A percentile compares a stretch with the other conserved stretches of the same genome.
Conservation (phyloP, 2,329 filamentous ascomycete genomes). For the Colletotrichum sp. region DNA sequence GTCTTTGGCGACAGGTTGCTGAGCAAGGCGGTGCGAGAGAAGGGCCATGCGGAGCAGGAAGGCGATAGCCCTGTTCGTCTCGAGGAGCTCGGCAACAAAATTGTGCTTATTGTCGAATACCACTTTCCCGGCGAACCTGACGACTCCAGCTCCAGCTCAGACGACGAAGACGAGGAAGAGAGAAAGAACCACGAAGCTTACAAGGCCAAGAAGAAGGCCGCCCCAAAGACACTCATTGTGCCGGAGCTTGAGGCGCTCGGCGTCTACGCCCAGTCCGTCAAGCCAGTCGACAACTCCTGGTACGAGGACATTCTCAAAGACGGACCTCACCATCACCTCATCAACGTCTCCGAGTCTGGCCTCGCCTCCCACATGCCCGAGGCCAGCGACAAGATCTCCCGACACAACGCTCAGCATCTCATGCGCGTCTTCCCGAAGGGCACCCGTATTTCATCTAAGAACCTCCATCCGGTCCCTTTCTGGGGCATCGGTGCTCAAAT, state of each 20-base stretch:
- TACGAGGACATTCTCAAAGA: conserved; percentile 59
- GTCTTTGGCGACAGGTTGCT: conserved; percentile 66
- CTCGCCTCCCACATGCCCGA: conserved; percentile 56
- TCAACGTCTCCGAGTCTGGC: conserved; percentile 72
- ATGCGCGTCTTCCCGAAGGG: conserved; percentile 76
- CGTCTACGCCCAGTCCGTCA: conserved; percentile 74
- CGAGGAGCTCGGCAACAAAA: conserved; percentile 64
- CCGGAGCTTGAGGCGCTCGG: conserved; percentile 70
- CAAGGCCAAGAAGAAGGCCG: conserved; percentile 54
- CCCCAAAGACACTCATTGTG: conserved; percentile 56
- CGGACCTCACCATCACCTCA: conserved; percentile 68
- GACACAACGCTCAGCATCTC: conserved; percentile 68
- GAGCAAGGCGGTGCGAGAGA: conserved; percentile 59
- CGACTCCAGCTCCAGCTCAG: conserved; percentile 37
- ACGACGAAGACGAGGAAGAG: conserved; percentile 48
- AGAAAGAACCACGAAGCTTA: conserved; percentile 44
- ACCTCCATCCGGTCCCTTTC: conserved; percentile 66
- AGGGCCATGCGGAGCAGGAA: conserved; percentile 60
- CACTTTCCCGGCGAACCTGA: conserved; percentile 60
- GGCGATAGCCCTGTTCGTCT: conserved; percentile 62
- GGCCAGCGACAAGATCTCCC: conserved; percentile 52
- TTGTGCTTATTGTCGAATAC: conserved; percentile 72
- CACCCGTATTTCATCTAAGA: conserved; percentile 69
- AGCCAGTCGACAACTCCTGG: conserved; percentile 71
- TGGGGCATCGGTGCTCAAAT: conserved; percentile 74